phyloP scores from a whole-genome alignment of 441 rosid genomes.

The Mallotus repandus region DNA sequence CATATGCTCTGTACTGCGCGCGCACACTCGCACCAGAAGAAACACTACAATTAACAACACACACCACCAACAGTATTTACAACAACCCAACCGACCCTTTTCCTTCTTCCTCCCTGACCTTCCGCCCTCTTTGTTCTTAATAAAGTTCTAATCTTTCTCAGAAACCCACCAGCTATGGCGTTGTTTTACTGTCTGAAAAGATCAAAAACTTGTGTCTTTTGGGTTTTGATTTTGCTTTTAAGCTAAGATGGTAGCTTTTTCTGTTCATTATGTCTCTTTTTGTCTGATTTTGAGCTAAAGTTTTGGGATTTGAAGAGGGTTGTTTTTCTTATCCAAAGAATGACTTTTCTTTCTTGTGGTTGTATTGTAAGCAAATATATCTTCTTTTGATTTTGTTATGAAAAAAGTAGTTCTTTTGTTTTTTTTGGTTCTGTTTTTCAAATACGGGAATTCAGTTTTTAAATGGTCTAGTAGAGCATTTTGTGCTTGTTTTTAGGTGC shows the following conservation, averaged over 20 bases:
- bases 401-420: constrained; percentile 9
- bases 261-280: constrained; percentile 10
- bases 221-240: background rate
- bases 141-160: constrained; percentile 11
- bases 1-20: constrained; percentile 8
- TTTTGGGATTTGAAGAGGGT: constrained; percentile 25
- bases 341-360: constrained; percentile 10
- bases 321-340: constrained; percentile 6
- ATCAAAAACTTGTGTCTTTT: constrained; percentile 16
- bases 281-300: constrained; percentile 26
- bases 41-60: background rate
- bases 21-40: background rate
- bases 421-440: constrained; percentile 2
- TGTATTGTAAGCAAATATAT: background rate
- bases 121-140: constrained; percentile 10
- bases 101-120: constrained; percentile 1
- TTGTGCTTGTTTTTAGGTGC: background rate
- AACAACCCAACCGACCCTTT: constrained; percentile 18
- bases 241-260: constrained; percentile 18
- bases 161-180: background rate
- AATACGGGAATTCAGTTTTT: constrained; percentile 3
- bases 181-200: constrained; percentile 4
- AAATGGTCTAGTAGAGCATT: constrained; percentile 8
- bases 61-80: constrained; percentile 4
- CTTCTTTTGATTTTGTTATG: constrained; percentile 4